These are phyloP conservation scores for Lentinula novae-zelandiae DNA, from an alignment of 1,284 basidiomycete species.

Conservation along the genomic window DNA sequence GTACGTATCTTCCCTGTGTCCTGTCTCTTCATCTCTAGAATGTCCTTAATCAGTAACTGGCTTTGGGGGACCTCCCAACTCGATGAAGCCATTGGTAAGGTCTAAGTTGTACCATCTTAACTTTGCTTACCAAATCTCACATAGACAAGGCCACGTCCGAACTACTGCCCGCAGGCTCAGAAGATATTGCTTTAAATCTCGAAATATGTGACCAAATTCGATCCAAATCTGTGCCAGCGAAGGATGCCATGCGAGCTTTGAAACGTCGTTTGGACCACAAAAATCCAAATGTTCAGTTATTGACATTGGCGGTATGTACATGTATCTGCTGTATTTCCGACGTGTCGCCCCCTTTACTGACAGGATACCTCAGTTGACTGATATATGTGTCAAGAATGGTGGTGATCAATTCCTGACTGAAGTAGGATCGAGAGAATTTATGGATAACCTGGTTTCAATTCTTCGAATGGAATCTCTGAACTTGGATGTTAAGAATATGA, in stretches of 20 bases:
- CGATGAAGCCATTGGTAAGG: conserved; percentile 52
- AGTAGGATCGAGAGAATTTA: conserved; percentile 86
- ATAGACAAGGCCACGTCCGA: conserved; percentile 90
- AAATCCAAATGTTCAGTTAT: conserved; percentile 94
- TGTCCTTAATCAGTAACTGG: conserved; percentile 48
- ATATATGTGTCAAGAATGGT: conserved; percentile 96
- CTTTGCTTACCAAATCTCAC: neutral
- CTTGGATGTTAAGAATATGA: conserved; percentile 81
- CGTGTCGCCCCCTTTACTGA: conserved; percentile 10
- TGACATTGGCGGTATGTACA: conserved; percentile 74
- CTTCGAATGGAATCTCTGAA: conserved; percentile 73
- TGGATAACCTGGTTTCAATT: conserved; percentile 87
- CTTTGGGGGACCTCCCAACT: conserved; percentile 58
- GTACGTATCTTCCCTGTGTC: neutral
- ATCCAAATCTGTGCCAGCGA: conserved; percentile 83
- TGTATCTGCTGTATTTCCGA: neutral
- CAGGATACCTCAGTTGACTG: conserved; percentile 62
- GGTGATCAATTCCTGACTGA: conserved; percentile 89
- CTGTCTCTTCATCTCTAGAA: conserved; percentile 15
- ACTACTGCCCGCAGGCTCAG: conserved; percentile 73
- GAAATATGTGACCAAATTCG: conserved; percentile 97
- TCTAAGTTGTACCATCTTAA: neutral
- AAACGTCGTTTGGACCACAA: conserved; percentile 87
- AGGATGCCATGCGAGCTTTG: conserved; percentile 86
- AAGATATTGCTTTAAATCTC: conserved; percentile 92